phyloP scores from a whole-genome alignment of 192 early-diverging fungal species.

The Physocladia obscura region DNA sequence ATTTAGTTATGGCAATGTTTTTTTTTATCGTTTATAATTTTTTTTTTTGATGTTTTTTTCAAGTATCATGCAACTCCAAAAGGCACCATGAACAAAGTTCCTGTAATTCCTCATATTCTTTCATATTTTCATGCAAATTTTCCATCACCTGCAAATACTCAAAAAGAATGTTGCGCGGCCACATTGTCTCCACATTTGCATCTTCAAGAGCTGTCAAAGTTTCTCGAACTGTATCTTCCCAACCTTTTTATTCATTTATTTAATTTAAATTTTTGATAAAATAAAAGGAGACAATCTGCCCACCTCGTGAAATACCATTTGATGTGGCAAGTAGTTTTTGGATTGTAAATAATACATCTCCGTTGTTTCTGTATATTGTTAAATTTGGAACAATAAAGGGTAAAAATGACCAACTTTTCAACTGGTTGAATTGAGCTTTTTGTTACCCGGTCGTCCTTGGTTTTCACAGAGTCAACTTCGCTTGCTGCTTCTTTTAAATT shows the following conservation, averaged over 20 bases:
- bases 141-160: slow-evolving; percentile 53
- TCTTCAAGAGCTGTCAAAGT: slow-evolving; percentile 37
- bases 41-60: background rate
- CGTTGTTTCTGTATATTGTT: slow-evolving; percentile 17
- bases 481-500: slow-evolving; percentile 8
- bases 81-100: slow-evolving; percentile 32
- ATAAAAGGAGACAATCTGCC: background rate
- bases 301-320: slow-evolving; percentile 38
- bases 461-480: too few species aligned
- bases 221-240: slow-evolving; percentile 45
- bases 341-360: slow-evolving; percentile 31
- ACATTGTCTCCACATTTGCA: slow-evolving; percentile 38
- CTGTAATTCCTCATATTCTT: slow-evolving; percentile 52
- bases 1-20: too few species aligned
- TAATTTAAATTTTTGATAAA: background rate
- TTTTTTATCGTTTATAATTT: background rate
- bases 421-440: slow-evolving; percentile 2
- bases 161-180: slow-evolving; percentile 50
- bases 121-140: slow-evolving; percentile 47
- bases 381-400: background rate
- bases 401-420: too few species aligned
- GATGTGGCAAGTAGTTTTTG: slow-evolving; percentile 38
- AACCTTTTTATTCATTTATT: slow-evolving; percentile 25
- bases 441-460: slow-evolving; percentile 4
- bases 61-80: slow-evolving; percentile 42